Conservation (phyloP, 345 rosid species). For the Corchorus olitorius region DNA sequence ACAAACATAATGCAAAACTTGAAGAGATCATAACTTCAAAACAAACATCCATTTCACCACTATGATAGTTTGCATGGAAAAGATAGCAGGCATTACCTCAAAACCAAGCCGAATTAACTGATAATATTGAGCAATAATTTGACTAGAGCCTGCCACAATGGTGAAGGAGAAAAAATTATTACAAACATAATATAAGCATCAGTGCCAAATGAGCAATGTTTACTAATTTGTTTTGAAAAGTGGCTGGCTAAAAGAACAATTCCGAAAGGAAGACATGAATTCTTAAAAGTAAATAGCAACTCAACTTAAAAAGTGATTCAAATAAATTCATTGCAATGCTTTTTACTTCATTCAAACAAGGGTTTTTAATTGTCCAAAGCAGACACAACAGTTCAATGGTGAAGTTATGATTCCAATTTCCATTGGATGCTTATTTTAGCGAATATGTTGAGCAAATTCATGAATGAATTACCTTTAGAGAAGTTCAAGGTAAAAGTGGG, state of each 20-base stretch:
- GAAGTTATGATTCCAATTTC: neutral
- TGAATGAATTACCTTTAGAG: constrained; percentile 58
- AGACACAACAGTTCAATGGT: neutral
- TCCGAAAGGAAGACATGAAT: neutral
- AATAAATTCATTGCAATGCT: too few species aligned
- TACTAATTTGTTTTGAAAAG: neutral
- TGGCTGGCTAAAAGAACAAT: neutral
- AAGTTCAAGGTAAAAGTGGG: constrained; percentile 79
- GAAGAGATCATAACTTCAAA: constrained; percentile 17
- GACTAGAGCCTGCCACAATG: constrained; percentile 53
- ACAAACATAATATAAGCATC: neutral
- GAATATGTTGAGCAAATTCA: too few species aligned
- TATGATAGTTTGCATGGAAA: neutral
- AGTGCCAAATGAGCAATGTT: neutral
- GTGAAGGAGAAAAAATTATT: neutral
- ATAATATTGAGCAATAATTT: constrained; percentile 59
- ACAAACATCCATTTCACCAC: neutral
- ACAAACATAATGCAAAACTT: constrained; percentile 22
- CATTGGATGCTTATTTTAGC: neutral
- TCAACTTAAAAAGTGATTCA: neutral
- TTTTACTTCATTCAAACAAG: too few species aligned
- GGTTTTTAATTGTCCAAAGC: too few species aligned
- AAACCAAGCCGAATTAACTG: constrained; percentile 52
- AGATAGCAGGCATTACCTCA: constrained; percentile 27
- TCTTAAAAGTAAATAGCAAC: neutral